Base-by-base conservation (phyloP, 2,329 filamentous ascomycete species). In the Arthrobotrys entomopaga region DNA sequence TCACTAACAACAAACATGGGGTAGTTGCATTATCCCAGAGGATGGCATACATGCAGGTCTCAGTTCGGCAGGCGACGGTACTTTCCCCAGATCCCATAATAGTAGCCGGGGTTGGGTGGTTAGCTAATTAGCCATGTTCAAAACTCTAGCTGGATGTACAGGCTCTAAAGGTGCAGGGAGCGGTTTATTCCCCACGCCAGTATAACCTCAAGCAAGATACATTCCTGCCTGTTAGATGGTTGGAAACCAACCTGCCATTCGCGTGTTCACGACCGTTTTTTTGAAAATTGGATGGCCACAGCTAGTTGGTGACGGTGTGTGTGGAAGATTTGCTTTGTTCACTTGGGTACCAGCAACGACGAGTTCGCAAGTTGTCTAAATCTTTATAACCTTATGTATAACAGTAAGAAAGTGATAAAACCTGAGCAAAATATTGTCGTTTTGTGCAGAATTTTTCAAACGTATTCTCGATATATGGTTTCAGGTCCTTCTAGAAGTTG, bases 241-340 rank as follows among this genome's bases (percentile, higher is more conserved):
- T 57, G 38, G 53, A 43, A 24, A 24, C 53, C 53, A 57, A 57
- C 53, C 53, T 57, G 20, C 38, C 52, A 57, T 6, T 43, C 52
- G 26, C 52, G 29, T 56, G 52, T 40, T 29, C 26, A 56, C 15
- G n/a, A 19, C 10, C 16, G 20, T 29, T 11, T 11, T 56, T 11
- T 11, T 56, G 26, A 40, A 19, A 40, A 38, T 10, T 56, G 52
- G 26, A 5, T 5, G 34, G 40, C 34, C n/a, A n/a, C 29, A 20
- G 52, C 29, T 20, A 10, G 29, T 34, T 34, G 29, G n/a, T 11
- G 52, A 16, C 16, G 10, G 20, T 38, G 3, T 7, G 16, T 8
- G 24, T 40, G 5, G 16, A 56, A 19, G n/a, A 20, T 6, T 50
- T 54, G 22, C 46, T 22, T 22, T 50, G n/a, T 50, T 20, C 22